These are phyloP conservation scores for Aspergillus pseudoglaucus DNA, from an alignment of 2,329 filamentous ascomycete species.

Conservation along the genomic window DNA sequence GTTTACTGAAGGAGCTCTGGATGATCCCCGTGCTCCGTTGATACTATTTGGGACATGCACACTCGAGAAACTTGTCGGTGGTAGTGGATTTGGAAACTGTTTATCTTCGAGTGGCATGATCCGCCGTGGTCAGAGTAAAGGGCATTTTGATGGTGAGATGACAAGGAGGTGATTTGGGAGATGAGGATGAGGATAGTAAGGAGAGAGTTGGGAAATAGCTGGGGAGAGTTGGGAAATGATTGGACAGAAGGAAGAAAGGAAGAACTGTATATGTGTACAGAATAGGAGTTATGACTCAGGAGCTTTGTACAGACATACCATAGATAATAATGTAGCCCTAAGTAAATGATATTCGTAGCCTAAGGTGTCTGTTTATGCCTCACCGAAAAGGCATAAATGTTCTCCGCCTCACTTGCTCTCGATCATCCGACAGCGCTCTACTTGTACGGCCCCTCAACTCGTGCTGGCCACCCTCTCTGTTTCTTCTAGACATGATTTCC, in stretches of 20 bases:
- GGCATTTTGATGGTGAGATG: not conserved
- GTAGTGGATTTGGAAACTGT: not conserved
- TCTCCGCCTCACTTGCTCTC: not conserved
- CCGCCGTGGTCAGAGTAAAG: not conserved
- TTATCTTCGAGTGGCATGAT: not conserved
- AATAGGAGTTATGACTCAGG: too few relatives aligned
- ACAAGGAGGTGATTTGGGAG: too few relatives aligned
- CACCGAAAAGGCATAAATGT: not conserved
- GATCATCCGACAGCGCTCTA: not conserved
- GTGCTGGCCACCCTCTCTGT: not conserved
- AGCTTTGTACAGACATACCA: too few relatives aligned
- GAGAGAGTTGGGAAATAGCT: too few relatives aligned
- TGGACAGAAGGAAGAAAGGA: too few relatives aligned
- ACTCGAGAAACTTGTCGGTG: not conserved
- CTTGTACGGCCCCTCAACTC: too few relatives aligned
- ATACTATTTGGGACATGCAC: not conserved
- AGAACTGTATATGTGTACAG: too few relatives aligned
- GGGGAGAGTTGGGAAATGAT: too few relatives aligned
- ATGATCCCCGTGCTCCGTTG: not conserved
- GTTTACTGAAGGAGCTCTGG: not conserved
- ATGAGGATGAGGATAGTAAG: too few relatives aligned
- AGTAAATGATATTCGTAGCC: too few relatives aligned
- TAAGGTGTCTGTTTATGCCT: too few relatives aligned
- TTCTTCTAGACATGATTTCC: slow-evolving; percentile 19
- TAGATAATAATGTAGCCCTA: too few relatives aligned